Base-by-base conservation (phyloP, 305 asterid species). In the Solanum hybrid region DNA sequence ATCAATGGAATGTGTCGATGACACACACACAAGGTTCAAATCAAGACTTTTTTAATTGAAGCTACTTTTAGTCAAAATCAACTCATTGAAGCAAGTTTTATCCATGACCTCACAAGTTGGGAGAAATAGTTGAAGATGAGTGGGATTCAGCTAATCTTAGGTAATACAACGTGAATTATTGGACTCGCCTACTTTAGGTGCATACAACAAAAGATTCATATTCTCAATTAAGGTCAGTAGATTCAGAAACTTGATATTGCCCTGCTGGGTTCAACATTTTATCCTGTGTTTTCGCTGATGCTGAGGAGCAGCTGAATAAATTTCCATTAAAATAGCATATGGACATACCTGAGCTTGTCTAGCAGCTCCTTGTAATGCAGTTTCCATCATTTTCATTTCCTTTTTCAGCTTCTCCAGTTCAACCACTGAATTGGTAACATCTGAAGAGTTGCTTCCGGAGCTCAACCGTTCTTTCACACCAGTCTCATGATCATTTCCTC, bases 321-420 rank as follows among this genome's bases (percentile, higher is more conserved):
- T 35, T 8, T 32, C 87, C 19, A 36, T 40, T 32, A 22, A 69
- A 40, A 32, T 31, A 51, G 45, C 76, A 87, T 60, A 72, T 8
- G 76, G 37, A 32, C 80, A 89, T 91, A 96, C 99, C 99, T 95
- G 99, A 86, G 98, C 97, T 95, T 96, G 99, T 93, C 98, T 96
- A 86, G 98, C 99, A 90, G 99, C 99, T 90, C 99, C 99, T 88
- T 94, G 97, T 87, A 96, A 90, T 88, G 99, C 98, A 92, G 93
- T 92, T 94, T 96, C 99, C 99, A 96, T 95, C 98, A 96, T 94
- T 92, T 94, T 94, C 97, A 95, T 95, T 75, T 96, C 99, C 94
- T 94, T 94, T 93, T 94, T 95, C 92, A 95, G 78, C 94, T 94
- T 96, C 90, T 94, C 96, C 91, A 94, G 89, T 91, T 96, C 98